These are phyloP conservation scores for Tricholoma matsutake DNA, from an alignment of 768 basidiomycete genomes.

Conservation along the genomic window DNA sequence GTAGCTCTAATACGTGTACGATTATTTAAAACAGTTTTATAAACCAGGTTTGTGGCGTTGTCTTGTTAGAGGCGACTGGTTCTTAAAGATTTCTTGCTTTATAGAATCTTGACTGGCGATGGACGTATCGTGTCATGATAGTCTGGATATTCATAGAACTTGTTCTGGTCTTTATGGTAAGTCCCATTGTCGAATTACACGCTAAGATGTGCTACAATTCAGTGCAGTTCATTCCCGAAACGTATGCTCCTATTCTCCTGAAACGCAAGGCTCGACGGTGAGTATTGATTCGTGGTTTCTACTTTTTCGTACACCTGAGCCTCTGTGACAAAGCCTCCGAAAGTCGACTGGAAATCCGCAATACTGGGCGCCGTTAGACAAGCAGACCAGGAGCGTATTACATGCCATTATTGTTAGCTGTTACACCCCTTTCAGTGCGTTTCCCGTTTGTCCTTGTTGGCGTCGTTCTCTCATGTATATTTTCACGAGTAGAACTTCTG, in stretches of 20 bases:
- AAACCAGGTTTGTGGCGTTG: conserved; percentile 46
- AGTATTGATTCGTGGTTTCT: background rate
- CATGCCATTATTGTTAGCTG: conserved; percentile 55
- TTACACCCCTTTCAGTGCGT: conserved; percentile 70
- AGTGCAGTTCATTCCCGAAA: conserved; percentile 65
- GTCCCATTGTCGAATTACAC: conserved; percentile 12
- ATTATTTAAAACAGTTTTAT: conserved; percentile 48
- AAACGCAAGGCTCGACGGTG: conserved; percentile 58
- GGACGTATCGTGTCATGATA: conserved; percentile 71
- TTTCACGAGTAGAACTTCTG: conserved; percentile 47
- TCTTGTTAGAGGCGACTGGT: background rate
- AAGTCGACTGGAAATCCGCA: conserved; percentile 48
- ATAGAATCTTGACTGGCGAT: conserved; percentile 62
- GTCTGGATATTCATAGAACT: conserved; percentile 66
- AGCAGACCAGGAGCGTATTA: conserved; percentile 38
- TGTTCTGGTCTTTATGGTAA: conserved; percentile 48
- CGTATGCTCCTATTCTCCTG: conserved; percentile 59
- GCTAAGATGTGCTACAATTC: background rate
- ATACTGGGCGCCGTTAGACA: conserved; percentile 62
- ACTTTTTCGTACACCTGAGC: conserved; percentile 5
- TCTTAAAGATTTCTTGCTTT: conserved; percentile 1
- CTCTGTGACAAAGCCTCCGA: conserved; percentile 40
- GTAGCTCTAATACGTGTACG: background rate
- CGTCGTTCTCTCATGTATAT: background rate
- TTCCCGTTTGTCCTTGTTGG: background rate